Conservation (phyloP, 2,329 filamentous ascomycete genomes). For the Seiridium cupressi region DNA sequence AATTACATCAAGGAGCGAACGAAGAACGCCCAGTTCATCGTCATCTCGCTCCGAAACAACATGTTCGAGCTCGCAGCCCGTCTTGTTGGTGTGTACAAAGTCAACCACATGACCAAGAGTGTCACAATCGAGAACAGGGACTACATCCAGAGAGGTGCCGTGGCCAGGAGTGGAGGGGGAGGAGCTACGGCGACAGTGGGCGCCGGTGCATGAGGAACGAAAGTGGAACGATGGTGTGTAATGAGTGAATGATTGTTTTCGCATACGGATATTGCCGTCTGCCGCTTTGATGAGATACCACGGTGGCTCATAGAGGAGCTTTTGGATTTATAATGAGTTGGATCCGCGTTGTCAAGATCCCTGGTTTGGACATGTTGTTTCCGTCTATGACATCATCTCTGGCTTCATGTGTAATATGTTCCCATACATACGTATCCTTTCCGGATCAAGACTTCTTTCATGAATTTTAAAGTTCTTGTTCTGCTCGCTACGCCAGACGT, state of each 20-base stretch:
- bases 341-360: background rate
- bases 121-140: constrained; percentile 85
- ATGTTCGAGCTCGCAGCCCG: constrained; percentile 99
- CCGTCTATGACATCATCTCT: background rate
- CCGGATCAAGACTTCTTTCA: no score
- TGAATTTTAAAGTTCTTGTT: no score
- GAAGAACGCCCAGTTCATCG: constrained; percentile 98
- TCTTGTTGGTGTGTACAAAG: constrained; percentile 97
- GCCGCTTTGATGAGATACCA: background rate
- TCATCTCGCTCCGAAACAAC: constrained; percentile 96
- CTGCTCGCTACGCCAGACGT: no score
- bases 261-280: background rate
- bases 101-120: constrained; percentile 97
- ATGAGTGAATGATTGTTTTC: background rate
- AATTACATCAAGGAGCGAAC: constrained; percentile 99
- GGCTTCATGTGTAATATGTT: background rate
- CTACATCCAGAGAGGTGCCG: constrained; percentile 51
- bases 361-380: background rate
- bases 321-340: background rate
- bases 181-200: background rate
- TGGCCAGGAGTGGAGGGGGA: constrained; percentile 11
- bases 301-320: background rate
- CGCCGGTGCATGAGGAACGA: background rate
- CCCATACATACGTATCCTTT: no score
- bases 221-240: background rate